Evolutionary conservation across 108 stramenopile genomes (phyloP), one percentile per base, ranked within the genome.

Genomic region (Skeletonema costatum): DNA sequence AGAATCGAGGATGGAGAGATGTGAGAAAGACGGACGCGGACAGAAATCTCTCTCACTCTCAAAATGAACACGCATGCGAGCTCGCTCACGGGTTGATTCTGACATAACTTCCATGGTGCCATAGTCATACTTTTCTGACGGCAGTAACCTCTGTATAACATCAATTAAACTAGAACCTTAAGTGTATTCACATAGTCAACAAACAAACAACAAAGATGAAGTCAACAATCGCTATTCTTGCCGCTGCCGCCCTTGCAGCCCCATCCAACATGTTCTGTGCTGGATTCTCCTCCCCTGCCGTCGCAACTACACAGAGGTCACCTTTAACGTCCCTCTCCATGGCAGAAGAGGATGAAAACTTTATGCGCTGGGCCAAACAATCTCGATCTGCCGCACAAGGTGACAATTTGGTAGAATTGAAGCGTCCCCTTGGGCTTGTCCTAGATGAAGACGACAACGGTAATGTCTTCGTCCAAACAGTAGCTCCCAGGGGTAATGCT

Each of bases 381-480:
- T 83, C 87, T 16, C 87, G 93, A 62, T 82, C 75, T 13, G 93
- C 93, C 21, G 62, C 70, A 46, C 30, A 67, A 13, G 89, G 87
- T 17, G 98, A 99, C 75, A 88, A 81, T 58, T 88, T 97, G 8
- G 98, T 99, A 16, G 97, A 98, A 78, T 70, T 99, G 29, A 84
- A 87, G 68, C 87, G 92, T 63, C 98, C 98, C 0, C 82, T 99
- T 21, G 98, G 98, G 2, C 68, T 99, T 7, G 92, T 98, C 21
- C 82, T 99, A 42, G 95, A 97, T 48, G 90, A 96, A 82, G 97
- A 97, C 64, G 93, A 89, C 53, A 76, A 85, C 11, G 92, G 95
- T 36, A 94, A 96, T 68, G 96, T 96, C 21, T 96, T 85, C 80
- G 93, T 96, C 13, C 90, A 96, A 67, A 95, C 95, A 35, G 89